phyloP scores from a whole-genome alignment of 495 filamentous ascomycete species.

The Penicillium turbatum region DNA sequence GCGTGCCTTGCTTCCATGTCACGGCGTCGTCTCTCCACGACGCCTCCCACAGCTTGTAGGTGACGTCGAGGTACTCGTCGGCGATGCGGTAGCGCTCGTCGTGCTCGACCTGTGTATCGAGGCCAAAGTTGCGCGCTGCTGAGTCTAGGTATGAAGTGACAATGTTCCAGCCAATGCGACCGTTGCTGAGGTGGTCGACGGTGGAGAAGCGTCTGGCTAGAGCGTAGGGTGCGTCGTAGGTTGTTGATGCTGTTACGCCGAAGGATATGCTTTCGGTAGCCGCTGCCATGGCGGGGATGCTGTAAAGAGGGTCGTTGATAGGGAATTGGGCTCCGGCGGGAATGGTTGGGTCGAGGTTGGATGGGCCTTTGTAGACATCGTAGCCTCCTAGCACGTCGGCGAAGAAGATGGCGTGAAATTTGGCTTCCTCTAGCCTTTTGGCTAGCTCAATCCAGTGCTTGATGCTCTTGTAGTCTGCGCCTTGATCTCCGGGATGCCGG shows the following conservation, averaged over 20 bases:
- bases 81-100: slow-evolving; percentile 65
- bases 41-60: slow-evolving; percentile 65
- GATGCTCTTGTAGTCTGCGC: slow-evolving; percentile 45
- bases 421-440: slow-evolving; percentile 44
- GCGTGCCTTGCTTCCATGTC: slow-evolving; percentile 13
- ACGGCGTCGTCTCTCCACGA: slow-evolving; percentile 67
- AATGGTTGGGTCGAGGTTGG: slow-evolving; percentile 54
- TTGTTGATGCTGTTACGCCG: slow-evolving; percentile 63
- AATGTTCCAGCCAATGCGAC: slow-evolving; percentile 63
- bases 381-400: slow-evolving; percentile 54
- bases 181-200: slow-evolving; percentile 62
- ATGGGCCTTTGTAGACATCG: slow-evolving; percentile 59
- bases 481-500: slow-evolving; percentile 46
- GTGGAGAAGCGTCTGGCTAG: slow-evolving; percentile 63
- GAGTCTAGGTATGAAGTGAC: slow-evolving; percentile 64
- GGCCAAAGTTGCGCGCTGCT: slow-evolving; percentile 58
- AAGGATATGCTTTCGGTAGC: slow-evolving; percentile 60
- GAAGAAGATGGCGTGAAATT: slow-evolving; percentile 55
- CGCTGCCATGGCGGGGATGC: slow-evolving; percentile 42
- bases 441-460: slow-evolving; percentile 45
- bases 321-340: slow-evolving; percentile 63
- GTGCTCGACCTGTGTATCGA: slow-evolving; percentile 55
- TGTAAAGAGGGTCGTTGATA: slow-evolving; percentile 51
- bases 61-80: slow-evolving; percentile 63
- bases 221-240: slow-evolving; percentile 65